Evolutionary conservation across 1,284 basidiomycete genomes (phyloP).

Genomic region (Leccinum pallidistipes): DNA sequence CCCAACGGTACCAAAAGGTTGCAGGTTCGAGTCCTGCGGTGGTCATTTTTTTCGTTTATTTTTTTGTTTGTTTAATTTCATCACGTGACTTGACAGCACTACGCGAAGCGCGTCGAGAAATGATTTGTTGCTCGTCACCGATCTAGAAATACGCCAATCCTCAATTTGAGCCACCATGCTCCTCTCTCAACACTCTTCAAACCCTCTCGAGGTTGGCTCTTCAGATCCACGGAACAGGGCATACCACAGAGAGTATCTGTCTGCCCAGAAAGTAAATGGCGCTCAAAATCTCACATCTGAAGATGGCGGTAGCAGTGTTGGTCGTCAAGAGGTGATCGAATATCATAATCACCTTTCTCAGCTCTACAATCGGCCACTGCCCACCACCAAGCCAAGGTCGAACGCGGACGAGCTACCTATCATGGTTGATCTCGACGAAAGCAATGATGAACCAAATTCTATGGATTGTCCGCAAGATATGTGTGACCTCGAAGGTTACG

Average conservation of each 20-base stretch:
- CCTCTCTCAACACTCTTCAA: constrained; percentile 76
- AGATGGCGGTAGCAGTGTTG: constrained; percentile 43
- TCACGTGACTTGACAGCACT: constrained; percentile 6
- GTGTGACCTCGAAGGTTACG: constrained; percentile 37
- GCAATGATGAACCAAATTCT: constrained; percentile 49
- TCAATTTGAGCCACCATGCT: constrained; percentile 31
- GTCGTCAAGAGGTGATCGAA: constrained; percentile 40
- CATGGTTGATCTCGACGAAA: constrained; percentile 49
- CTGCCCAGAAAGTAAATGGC: constrained; percentile 32
- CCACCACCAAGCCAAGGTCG: constrained; percentile 21
- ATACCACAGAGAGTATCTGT: constrained; percentile 44
- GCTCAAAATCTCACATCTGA: constrained; percentile 31
- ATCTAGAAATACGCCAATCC: background rate
- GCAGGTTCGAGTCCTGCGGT: constrained; percentile 89
- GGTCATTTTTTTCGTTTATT: constrained; percentile 33
- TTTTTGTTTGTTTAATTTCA: too few species aligned
- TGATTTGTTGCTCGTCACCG: constrained; percentile 1
- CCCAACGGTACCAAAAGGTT: constrained; percentile 71
- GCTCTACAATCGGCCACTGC: constrained; percentile 29
- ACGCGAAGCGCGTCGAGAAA: constrained; percentile 16
- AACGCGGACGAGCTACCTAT: constrained; percentile 27
- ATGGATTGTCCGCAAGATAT: constrained; percentile 38
- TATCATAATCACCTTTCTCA: constrained; percentile 56
- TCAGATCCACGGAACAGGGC: constrained; percentile 56
- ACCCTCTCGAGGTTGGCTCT: constrained; percentile 70